Percentiles rank a stretch among this genome's conserved stretches.
phyloP scores from a whole-genome alignment of 805 yeast species.

The Lachancea meyersii region DNA sequence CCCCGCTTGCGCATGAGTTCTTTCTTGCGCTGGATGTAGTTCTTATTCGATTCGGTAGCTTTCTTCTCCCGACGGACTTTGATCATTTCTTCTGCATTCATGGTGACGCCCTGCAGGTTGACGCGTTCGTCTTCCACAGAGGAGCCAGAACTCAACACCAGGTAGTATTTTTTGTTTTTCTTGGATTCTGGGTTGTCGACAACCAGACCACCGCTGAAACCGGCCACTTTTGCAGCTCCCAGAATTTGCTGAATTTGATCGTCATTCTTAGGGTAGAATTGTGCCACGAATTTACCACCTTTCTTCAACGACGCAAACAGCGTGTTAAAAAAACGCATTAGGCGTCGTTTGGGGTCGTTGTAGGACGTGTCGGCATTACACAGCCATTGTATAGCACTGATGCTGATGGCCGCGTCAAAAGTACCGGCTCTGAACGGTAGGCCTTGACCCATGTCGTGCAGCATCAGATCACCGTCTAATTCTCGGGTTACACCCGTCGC shows the following conservation, averaged over 20 bases:
- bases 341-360: constrained; percentile 78
- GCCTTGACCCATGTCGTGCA: constrained; percentile 91
- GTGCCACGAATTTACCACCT: constrained; percentile 97
- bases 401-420: constrained; percentile 92
- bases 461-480: constrained; percentile 85
- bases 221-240: constrained; percentile 84
- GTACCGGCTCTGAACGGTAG: constrained; percentile 94
- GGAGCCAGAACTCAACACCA: constrained; percentile 59
- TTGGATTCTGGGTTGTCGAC: constrained; percentile 91
- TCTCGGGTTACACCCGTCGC: constrained; percentile 91
- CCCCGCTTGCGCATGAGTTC: constrained; percentile 91
- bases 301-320: constrained; percentile 78
- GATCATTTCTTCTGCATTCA: constrained; percentile 58
- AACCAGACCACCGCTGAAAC: constrained; percentile 93
- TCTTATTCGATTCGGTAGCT: constrained; percentile 68
- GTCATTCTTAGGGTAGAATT: constrained; percentile 91
- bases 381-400: constrained; percentile 95
- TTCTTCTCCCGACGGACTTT: constrained; percentile 34
- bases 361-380: constrained; percentile 87
- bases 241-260: constrained; percentile 72
- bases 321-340: constrained; percentile 78
- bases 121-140: constrained; percentile 79
- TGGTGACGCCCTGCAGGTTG: constrained; percentile 71
- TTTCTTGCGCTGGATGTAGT: constrained; percentile 83
- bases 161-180: constrained; percentile 82